A percentile compares a stretch with the other conserved stretches of the same genome.
Evolutionary conservation across 352 stramenopile genomes (phyloP).

Genomic region (Pythium monospermum): DNA sequence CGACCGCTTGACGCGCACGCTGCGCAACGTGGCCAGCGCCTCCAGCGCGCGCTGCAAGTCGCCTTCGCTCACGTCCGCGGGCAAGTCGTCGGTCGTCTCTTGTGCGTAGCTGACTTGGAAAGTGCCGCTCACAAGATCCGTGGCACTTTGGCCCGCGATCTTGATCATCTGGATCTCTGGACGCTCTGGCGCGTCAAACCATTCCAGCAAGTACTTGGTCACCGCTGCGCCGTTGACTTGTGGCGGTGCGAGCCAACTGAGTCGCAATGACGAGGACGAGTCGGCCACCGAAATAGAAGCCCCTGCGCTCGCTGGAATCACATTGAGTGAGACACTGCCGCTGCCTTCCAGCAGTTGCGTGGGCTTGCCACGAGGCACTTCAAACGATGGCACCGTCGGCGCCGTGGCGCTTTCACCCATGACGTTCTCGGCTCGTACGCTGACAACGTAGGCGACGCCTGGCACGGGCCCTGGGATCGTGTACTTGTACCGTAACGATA

Average conservation of each 20-base stretch:
- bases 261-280: slow-evolving; percentile 31
- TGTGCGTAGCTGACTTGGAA: slow-evolving; percentile 67
- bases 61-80: slow-evolving; percentile 43
- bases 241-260: slow-evolving; percentile 50
- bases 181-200: slow-evolving; percentile 44
- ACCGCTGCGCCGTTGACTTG: slow-evolving; percentile 41
- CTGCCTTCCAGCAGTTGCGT: slow-evolving; percentile 39
- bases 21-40: slow-evolving; percentile 46
- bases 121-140: slow-evolving; percentile 55
- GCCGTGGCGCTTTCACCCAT: slow-evolving; percentile 49
- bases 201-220: slow-evolving; percentile 69
- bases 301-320: slow-evolving; percentile 23
- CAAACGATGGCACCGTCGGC: slow-evolving; percentile 38
- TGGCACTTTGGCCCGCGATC: slow-evolving; percentile 36
- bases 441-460: slow-evolving; percentile 44
- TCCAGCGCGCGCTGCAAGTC: slow-evolving; percentile 64
- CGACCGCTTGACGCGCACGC: slow-evolving; percentile 77
- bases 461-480: slow-evolving; percentile 44
- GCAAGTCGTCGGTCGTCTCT: slow-evolving; percentile 43
- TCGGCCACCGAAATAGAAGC: slow-evolving; percentile 30
- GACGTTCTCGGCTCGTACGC: slow-evolving; percentile 64
- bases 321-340: slow-evolving; percentile 50
- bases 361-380: slow-evolving; percentile 54
- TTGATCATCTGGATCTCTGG: slow-evolving; percentile 71
- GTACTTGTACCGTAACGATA: slow-evolving; percentile 64